Conservation (phyloP, 1,284 basidiomycete genomes). For the Phylloboletellus chloephorus region DNA sequence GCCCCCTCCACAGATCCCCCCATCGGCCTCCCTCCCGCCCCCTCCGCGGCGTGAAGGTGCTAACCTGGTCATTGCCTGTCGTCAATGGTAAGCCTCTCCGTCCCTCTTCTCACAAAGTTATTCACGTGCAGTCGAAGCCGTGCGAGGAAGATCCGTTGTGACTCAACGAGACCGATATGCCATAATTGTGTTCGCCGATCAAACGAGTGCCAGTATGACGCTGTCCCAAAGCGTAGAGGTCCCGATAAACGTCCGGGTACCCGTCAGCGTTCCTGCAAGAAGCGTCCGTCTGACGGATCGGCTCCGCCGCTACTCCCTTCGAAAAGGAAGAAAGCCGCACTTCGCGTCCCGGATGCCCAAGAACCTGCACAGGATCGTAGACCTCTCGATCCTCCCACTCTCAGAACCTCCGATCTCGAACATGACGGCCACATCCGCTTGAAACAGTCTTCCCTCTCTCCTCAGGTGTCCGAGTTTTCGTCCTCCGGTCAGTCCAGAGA, state of each 20-base stretch:
- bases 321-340: slow-evolving; percentile 54
- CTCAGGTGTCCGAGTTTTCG: slow-evolving; percentile 30
- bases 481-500: slow-evolving; percentile 27
- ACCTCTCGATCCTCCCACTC: slow-evolving; percentile 25
- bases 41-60: slow-evolving; percentile 55
- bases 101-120: slow-evolving; percentile 30
- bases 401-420: slow-evolving; percentile 28
- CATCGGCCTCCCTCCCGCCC: too few relatives aligned
- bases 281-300: slow-evolving; percentile 56
- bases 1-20: too few relatives aligned
- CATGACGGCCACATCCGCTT: slow-evolving; percentile 24
- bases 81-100: slow-evolving; percentile 48
- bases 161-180: slow-evolving; percentile 72
- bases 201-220: slow-evolving; percentile 72
- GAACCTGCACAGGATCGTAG: slow-evolving; percentile 29
- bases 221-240: slow-evolving; percentile 70
- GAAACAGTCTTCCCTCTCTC: slow-evolving; percentile 30
- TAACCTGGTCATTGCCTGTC: slow-evolving; percentile 64
- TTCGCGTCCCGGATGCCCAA: slow-evolving; percentile 31
- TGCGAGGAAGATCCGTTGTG: slow-evolving; percentile 76
- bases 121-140: slow-evolving; percentile 48
- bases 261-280: slow-evolving; percentile 75
- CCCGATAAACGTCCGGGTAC: slow-evolving; percentile 80
- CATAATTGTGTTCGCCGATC: slow-evolving; percentile 71
- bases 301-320: slow-evolving; percentile 41